Evolutionary conservation across 2,329 filamentous ascomycete species (phyloP).

Genomic region (Graphilbum ipis-grandicollis): DNA sequence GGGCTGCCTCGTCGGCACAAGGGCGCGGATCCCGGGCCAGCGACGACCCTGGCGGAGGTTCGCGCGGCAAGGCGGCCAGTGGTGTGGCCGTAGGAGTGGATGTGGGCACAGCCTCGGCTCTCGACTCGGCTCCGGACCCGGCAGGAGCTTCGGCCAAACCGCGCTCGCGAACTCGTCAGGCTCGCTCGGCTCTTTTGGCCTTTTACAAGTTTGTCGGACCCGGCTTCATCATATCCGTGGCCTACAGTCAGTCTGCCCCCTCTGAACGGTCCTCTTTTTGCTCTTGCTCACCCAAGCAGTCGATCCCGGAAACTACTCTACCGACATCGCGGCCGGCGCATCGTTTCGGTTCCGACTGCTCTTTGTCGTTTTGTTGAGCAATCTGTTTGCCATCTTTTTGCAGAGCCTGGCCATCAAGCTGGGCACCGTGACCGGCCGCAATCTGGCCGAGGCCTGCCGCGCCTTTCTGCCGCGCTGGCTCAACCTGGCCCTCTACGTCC

Average conservation of each 20-base stretch:
- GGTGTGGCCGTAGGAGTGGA: not conserved
- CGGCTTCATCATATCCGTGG: slow-evolving; percentile 46
- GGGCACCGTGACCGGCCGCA: slow-evolving; percentile 50
- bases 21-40: not conserved
- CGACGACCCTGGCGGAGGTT: not conserved
- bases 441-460: slow-evolving; percentile 48
- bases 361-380: slow-evolving; percentile 51
- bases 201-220: slow-evolving; percentile 38
- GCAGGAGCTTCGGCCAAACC: not conserved
- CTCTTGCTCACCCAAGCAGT: slow-evolving; percentile 17
- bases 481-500: slow-evolving; percentile 40
- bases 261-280: not conserved
- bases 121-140: not conserved
- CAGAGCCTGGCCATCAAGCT: slow-evolving; percentile 53
- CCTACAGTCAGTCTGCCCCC: slow-evolving; percentile 28
- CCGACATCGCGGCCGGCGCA: slow-evolving; percentile 47
- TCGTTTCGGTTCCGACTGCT: slow-evolving; percentile 47
- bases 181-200: slow-evolving; percentile 19
- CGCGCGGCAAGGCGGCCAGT: not conserved
- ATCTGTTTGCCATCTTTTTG: slow-evolving; percentile 53
- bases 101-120: not conserved
- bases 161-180: not conserved
- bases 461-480: slow-evolving; percentile 49
- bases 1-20: slow-evolving; percentile 3
- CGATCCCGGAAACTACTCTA: slow-evolving; percentile 51